Conservation (phyloP, 495 filamentous ascomycete genomes). For the Xylaria cubensis region DNA sequence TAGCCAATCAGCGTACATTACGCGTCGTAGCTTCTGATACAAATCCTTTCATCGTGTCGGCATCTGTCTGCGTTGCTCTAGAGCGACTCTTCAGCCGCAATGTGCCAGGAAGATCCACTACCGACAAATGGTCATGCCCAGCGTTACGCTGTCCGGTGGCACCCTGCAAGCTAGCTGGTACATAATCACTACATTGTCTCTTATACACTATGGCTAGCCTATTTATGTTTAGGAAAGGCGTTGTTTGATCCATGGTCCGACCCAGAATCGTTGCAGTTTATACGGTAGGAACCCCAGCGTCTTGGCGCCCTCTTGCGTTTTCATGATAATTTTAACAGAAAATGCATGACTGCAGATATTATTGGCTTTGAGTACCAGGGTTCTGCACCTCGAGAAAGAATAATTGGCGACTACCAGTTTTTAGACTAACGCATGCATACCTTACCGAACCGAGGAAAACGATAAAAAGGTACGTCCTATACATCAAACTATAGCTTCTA, state of each 20-base stretch:
- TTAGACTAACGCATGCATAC: neutral
- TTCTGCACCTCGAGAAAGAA: neutral
- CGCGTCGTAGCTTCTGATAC: neutral
- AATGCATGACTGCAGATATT: neutral
- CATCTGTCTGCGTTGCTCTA: neutral
- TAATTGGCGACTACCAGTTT: neutral
- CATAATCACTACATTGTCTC: neutral
- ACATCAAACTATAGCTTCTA: neutral
- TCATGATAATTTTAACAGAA: neutral
- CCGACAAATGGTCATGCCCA: neutral
- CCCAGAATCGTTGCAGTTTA: neutral
- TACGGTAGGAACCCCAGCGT: neutral
- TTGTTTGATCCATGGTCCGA: neutral
- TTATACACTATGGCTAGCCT: neutral
- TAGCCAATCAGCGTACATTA: neutral
- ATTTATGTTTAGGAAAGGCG: neutral
- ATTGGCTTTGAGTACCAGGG: neutral
- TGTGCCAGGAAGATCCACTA: neutral
- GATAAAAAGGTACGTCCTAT: neutral
- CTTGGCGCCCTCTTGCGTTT: neutral
- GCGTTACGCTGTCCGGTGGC: neutral
- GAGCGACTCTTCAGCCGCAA: constrained; percentile 2
- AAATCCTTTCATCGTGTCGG: neutral
- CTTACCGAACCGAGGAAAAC: neutral
- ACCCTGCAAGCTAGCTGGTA: neutral